Evolutionary conservation across 352 stramenopile species (phyloP), one percentile per base, ranked within the genome.

Genomic region (Hyaloperonospora brassicae): DNA sequence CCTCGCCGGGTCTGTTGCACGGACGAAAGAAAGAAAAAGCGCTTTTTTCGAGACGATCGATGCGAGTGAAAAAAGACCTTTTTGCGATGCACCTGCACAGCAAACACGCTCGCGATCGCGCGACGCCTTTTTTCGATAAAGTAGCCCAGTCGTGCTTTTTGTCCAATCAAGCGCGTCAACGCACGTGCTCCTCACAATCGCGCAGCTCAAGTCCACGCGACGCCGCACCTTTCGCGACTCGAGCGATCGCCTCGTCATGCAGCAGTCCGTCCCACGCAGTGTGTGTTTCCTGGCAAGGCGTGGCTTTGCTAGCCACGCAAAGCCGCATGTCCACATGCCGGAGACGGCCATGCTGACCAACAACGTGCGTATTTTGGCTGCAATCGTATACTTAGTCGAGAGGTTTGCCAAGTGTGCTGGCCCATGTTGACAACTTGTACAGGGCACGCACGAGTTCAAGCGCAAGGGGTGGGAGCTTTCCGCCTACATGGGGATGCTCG

Each of bases 311-410:
- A 79, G 54, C 40, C 61, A 71, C 57, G 57, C 50, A 39, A 78
- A 82, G 55, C 63, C 63, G 34, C 76, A 84, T 52, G 69, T 89
- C 48, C 68, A 83, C 62, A 92, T 92, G 79, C 77, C 83, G 0
- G 83, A 93, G 79, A 93, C 80, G 2, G 73, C 83, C 39, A 93
- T 93, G 83, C 59, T 93, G 52, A 91, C 80, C 34, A 89, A 87
- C 66, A 89, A 93, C 61, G 83, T 93, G 67, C 61, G 76, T 55
- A 13, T 21, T 7, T 30, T 38, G 7, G 55, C 2, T 22, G 2
- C 14, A 25, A 44, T 11, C 24, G 39, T n/a, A 22, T 44, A 22
- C n/a, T 24, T 10, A 22, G 22, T 44, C 10, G n/a, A 44, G 11
- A 1, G 11, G n/a, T 42, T 42, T 8, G 14, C 27, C 27, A 34